These are phyloP conservation scores for Solanum tacnaense DNA, from an alignment of 257 asterid genomes.

Conservation along the genomic window DNA sequence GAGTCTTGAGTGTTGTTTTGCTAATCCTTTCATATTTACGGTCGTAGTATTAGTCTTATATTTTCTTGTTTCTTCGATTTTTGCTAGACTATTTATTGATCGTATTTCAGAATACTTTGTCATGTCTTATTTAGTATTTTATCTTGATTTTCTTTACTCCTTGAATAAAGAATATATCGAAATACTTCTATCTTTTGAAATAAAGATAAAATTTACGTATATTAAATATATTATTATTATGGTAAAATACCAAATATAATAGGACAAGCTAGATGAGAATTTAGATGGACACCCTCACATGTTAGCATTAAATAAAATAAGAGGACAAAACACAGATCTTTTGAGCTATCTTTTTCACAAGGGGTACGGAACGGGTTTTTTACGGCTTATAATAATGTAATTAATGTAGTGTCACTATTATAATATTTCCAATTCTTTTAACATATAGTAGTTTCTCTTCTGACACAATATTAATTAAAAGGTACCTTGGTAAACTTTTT, in stretches of 20 bases:
- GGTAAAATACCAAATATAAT: not conserved
- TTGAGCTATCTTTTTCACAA: not conserved
- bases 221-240: not conserved
- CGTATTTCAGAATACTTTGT: too few species aligned
- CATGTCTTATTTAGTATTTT: too few species aligned
- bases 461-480: not conserved
- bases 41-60: too few species aligned
- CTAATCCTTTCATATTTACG: too few species aligned
- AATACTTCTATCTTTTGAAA: too few species aligned
- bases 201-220: not conserved
- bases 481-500: not conserved
- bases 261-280: not conserved
- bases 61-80: too few species aligned
- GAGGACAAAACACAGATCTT: conserved; percentile 8
- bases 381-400: not conserved
- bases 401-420: not conserved
- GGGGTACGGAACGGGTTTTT: not conserved
- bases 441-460: not conserved
- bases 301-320: not conserved
- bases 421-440: not conserved
- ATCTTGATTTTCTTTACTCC: too few species aligned
- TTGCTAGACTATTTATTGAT: too few species aligned
- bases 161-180: not conserved
- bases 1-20: not conserved
- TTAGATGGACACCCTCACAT: not conserved